A percentile compares a stretch with the other conserved stretches of the same genome.
These are phyloP conservation scores for Pseudocercospora fijiensis DNA, from an alignment of 2,329 filamentous ascomycete genomes.

Conservation along the genomic window DNA sequence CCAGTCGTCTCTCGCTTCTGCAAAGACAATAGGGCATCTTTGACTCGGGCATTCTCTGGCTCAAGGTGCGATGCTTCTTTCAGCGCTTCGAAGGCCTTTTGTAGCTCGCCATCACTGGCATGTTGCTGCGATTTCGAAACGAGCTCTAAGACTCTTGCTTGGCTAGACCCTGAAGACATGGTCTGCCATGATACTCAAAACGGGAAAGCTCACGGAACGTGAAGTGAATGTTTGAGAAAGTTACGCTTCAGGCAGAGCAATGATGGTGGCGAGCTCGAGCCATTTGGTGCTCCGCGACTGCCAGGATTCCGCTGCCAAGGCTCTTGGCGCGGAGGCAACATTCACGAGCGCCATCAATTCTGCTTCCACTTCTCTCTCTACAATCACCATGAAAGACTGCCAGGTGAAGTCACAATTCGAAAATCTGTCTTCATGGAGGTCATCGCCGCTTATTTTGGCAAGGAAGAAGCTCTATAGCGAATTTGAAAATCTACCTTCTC, in stretches of 20 bases:
- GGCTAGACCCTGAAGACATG: conserved; percentile 25
- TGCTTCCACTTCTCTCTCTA: no score
- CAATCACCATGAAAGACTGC: no score
- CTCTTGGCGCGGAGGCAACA: background rate
- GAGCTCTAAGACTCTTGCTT: conserved; percentile 28
- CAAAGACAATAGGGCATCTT: conserved; percentile 43
- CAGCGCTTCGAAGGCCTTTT: conserved; percentile 44
- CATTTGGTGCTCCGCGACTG: background rate
- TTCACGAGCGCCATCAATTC: no score
- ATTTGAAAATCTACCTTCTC: no score
- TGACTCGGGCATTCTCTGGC: conserved; percentile 43
- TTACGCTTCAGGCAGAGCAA: background rate
- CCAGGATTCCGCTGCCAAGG: background rate
- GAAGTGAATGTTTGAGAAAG: background rate
- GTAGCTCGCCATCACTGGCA: conserved; percentile 35
- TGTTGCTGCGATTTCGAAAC: conserved; percentile 29
- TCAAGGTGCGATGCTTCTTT: conserved; percentile 48
- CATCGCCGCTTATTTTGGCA: background rate
- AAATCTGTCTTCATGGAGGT: no score
- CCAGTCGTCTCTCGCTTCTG: conserved; percentile 34
- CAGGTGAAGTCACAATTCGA: no score
- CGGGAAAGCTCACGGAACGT: conserved; percentile 1
- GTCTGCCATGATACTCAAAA: conserved; percentile 26
- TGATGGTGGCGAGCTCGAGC: background rate
- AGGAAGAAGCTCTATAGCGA: no score